Percentiles rank a stretch among this genome's conserved stretches.
Conservation (phyloP, 805 yeast species). For the Ogataea nitratoaversa region DNA sequence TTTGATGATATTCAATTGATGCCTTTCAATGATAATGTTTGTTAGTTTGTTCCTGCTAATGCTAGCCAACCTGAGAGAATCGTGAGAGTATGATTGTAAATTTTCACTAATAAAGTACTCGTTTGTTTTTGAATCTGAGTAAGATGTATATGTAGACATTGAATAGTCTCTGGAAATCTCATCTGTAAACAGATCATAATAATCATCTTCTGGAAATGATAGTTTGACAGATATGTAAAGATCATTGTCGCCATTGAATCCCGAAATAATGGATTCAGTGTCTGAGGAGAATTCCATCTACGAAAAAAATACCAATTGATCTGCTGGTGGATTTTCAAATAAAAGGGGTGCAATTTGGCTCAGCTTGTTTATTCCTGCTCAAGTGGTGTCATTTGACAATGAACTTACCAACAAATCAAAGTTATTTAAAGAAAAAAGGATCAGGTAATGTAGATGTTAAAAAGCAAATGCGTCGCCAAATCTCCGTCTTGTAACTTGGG, state of each 20-base stretch:
- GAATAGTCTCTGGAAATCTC: neutral
- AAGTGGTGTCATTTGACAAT: too few species aligned
- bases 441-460: too few species aligned
- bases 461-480: too few species aligned
- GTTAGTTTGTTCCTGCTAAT: conserved; percentile 1
- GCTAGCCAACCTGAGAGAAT: neutral
- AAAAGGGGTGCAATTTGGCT: too few species aligned
- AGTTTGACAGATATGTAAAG: conserved; percentile 11
- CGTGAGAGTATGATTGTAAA: too few species aligned
- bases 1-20: conserved; percentile 1
- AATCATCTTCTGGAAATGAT: neutral
- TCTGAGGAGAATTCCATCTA: conserved; percentile 9
- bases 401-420: too few species aligned
- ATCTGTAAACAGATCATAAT: neutral
- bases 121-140: neutral
- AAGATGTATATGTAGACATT: neutral
- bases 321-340: too few species aligned
- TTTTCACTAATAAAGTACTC: neutral
- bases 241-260: conserved; percentile 13
- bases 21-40: conserved; percentile 1
- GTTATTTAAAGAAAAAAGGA: too few species aligned
- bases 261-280: conserved; percentile 15
- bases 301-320: too few species aligned
- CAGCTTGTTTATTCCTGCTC: too few species aligned
- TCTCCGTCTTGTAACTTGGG: too few species aligned